phyloP scores from a whole-genome alignment of 2,329 filamentous ascomycete species.

The Diplodia intermedia region DNA sequence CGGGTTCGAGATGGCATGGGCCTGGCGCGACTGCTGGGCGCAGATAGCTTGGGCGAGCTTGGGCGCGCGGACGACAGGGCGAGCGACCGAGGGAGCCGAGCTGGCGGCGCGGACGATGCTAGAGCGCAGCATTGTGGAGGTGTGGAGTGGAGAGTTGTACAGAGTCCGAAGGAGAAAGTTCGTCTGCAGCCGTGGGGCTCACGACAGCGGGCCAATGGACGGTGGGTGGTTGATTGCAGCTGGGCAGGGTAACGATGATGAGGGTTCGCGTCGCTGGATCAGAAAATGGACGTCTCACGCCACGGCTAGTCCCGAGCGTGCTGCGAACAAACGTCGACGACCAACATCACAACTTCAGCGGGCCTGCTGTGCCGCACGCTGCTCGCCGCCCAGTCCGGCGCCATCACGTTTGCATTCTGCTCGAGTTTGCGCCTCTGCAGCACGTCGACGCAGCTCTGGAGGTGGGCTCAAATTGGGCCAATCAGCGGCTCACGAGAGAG shows the following conservation, averaged over 20 bases:
- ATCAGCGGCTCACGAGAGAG: conserved; percentile 27
- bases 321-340: background rate
- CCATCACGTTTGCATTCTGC: background rate
- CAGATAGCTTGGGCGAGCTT: conserved; percentile 27
- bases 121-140: conserved; percentile 49
- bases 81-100: conserved; percentile 42
- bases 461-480: background rate
- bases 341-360: background rate
- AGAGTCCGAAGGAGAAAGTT: conserved; percentile 37
- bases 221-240: conserved; percentile 40
- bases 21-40: conserved; percentile 63
- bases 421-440: conserved; percentile 8
- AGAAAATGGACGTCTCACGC: conserved; percentile 35
- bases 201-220: conserved; percentile 47
- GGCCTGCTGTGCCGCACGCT: background rate
- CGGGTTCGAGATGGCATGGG: conserved; percentile 96
- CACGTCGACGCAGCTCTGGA: background rate
- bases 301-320: conserved; percentile 20
- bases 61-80: conserved; percentile 42
- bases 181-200: conserved; percentile 45
- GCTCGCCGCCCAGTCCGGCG: background rate
- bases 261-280: conserved; percentile 32
- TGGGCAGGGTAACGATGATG: conserved; percentile 29
- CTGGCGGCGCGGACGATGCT: conserved; percentile 46
- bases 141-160: conserved; percentile 48